These are phyloP conservation scores for Drosera spatulata DNA, from an alignment of 179 eudicot genomes.

Conservation along the genomic window DNA sequence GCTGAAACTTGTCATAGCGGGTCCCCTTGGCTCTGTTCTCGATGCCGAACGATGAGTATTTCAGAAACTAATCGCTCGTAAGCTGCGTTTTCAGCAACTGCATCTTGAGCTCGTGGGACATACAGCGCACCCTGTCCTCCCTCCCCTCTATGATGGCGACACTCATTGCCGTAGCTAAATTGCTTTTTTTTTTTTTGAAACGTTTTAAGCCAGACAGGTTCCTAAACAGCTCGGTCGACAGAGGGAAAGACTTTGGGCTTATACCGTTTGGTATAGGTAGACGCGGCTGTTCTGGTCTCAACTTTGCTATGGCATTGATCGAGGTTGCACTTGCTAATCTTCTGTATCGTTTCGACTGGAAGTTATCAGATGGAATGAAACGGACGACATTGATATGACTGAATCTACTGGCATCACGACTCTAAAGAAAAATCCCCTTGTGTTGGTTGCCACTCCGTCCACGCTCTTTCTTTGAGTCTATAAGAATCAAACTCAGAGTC, in stretches of 20 bases:
- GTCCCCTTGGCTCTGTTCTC: no score
- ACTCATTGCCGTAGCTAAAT: no score
- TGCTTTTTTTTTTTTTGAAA: no score
- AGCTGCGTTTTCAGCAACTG: no score
- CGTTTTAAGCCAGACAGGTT: slow-evolving; percentile 46
- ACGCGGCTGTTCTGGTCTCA: slow-evolving; percentile 32
- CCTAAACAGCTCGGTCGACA: slow-evolving; percentile 16
- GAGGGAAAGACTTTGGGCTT: slow-evolving; percentile 32
- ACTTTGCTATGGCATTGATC: slow-evolving; percentile 13
- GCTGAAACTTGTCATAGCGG: no score
- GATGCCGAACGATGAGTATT: no score
- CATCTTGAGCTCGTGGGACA: no score
- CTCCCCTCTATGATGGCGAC: no score
- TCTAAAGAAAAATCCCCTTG: neutral
- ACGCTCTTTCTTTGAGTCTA: no score
- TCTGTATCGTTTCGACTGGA: slow-evolving; percentile 30
- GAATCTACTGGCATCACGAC: slow-evolving; percentile 26
- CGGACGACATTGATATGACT: slow-evolving; percentile 10
- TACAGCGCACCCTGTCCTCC: no score
- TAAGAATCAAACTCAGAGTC: no score
- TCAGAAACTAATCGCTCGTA: no score
- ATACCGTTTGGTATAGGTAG: slow-evolving; percentile 44
- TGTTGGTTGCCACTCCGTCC: neutral
- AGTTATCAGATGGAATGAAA: slow-evolving; percentile 13
- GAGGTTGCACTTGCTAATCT: slow-evolving; percentile 44